Percentiles rank a stretch among this genome's conserved stretches.
Conservation (phyloP, 495 filamentous ascomycete genomes). For the Hyaloscypha variabilis region DNA sequence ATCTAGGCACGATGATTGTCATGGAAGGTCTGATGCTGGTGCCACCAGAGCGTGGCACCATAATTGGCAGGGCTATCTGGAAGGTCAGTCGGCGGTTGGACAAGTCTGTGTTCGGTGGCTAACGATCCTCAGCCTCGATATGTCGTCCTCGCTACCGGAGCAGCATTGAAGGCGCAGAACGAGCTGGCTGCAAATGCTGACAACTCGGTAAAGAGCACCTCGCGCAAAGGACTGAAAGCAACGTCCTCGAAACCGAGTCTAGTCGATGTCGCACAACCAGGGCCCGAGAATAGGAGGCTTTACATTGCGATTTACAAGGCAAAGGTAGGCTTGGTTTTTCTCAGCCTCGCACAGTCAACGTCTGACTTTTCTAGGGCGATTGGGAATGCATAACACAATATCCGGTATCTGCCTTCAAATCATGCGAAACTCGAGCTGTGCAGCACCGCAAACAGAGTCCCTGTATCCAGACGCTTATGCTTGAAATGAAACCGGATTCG, state of each 20-base stretch:
- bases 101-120: not conserved
- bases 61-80: slow-evolving; percentile 57
- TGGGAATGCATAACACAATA: slow-evolving; percentile 52
- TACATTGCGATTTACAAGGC: slow-evolving; percentile 57
- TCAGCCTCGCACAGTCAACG: not conserved
- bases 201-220: slow-evolving; percentile 2
- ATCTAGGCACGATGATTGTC: slow-evolving; percentile 26
- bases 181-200: slow-evolving; percentile 7
- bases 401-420: slow-evolving; percentile 48
- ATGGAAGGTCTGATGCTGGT: slow-evolving; percentile 60
- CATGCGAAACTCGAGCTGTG: slow-evolving; percentile 53
- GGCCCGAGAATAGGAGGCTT: slow-evolving; percentile 38
- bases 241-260: slow-evolving; percentile 29
- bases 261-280: slow-evolving; percentile 20
- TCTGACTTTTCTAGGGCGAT: slow-evolving; percentile 46
- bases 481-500: slow-evolving; percentile 54
- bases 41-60: slow-evolving; percentile 57
- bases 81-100: slow-evolving; percentile 43
- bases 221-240: slow-evolving; percentile 26
- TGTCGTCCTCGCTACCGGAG: slow-evolving; percentile 30
- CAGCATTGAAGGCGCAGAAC: slow-evolving; percentile 22
- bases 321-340: slow-evolving; percentile 40
- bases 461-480: slow-evolving; percentile 48
- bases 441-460: slow-evolving; percentile 57
- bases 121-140: slow-evolving; percentile 31